phyloP scores from a whole-genome alignment of 2,329 filamentous ascomycete species.

The Neoscytalidium dimidiatum region DNA sequence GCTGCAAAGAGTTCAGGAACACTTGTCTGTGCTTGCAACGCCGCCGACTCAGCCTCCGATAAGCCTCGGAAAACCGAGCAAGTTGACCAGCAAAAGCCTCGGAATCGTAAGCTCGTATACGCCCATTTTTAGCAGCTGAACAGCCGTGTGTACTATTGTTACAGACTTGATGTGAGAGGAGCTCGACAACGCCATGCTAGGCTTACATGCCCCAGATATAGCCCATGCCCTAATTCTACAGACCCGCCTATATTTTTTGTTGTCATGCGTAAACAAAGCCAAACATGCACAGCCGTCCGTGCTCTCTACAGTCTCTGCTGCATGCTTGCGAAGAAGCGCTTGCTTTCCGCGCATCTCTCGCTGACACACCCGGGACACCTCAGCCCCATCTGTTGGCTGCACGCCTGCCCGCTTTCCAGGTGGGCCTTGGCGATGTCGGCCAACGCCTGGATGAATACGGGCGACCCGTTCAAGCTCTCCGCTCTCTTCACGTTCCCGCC shows the following conservation, averaged over 20 bases:
- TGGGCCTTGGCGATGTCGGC: slow-evolving; percentile 85
- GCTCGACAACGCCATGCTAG: background rate
- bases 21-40: slow-evolving; percentile 1
- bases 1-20: background rate
- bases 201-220: background rate
- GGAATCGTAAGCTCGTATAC: background rate
- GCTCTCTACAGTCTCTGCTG: slow-evolving; percentile 5
- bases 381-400: slow-evolving; percentile 83
- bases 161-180: background rate
- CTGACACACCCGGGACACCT: slow-evolving; percentile 93
- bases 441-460: slow-evolving; percentile 85
- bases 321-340: slow-evolving; percentile 61
- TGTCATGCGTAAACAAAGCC: background rate
- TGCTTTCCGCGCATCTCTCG: slow-evolving; percentile 78
- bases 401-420: slow-evolving; percentile 68
- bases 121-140: slow-evolving; percentile 8
- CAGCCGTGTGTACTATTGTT: background rate
- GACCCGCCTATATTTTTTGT: slow-evolving; percentile 8
- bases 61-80: slow-evolving; percentile 4
- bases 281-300: background rate
- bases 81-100: background rate
- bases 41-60: background rate
- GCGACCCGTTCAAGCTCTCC: slow-evolving; percentile 88
- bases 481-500: slow-evolving; percentile 70
- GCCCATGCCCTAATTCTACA: background rate